Evolutionary conservation across 2,329 filamentous ascomycete genomes (phyloP).

Genomic region (Verticillium alfalfae): DNA sequence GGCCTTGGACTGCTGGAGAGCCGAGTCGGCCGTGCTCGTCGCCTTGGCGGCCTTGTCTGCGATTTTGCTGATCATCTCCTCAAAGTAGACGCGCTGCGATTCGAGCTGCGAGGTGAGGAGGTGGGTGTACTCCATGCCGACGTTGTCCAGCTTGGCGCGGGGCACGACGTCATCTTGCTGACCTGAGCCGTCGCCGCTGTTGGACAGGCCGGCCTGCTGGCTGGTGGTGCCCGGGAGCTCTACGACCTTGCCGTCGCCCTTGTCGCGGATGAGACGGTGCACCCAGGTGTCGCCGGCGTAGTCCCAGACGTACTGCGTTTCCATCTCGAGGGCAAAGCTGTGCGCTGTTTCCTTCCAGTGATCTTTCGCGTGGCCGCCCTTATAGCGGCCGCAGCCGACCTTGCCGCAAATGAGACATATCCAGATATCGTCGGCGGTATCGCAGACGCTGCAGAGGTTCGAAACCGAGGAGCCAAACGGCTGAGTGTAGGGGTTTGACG

Average conservation of each 20-base stretch:
- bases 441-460: conserved; percentile 77
- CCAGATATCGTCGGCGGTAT: conserved; percentile 80
- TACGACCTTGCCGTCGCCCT: conserved; percentile 86
- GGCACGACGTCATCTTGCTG: conserved; percentile 60
- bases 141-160: conserved; percentile 63
- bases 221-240: conserved; percentile 65
- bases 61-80: conserved; percentile 83
- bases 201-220: background rate
- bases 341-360: conserved; percentile 89
- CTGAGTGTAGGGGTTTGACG: conserved; percentile 41
- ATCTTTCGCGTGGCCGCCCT: conserved; percentile 85
- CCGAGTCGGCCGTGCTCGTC: conserved; percentile 58
- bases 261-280: conserved; percentile 89
- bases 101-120: conserved; percentile 90
- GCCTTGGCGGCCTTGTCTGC: conserved; percentile 84
- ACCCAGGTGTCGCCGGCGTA: conserved; percentile 95
- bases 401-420: conserved; percentile 91
- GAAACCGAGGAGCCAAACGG: conserved; percentile 56
- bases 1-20: conserved; percentile 41
- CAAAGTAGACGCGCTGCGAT: conserved; percentile 87
- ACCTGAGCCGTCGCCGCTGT: conserved; percentile 16
- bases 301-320: conserved; percentile 96
- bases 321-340: conserved; percentile 86
- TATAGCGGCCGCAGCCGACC: conserved; percentile 90
- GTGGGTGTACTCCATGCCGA: conserved; percentile 91